phyloP scores from a whole-genome alignment of 176 grass and related monocot genomes.

The Aegilops sharonensis region DNA sequence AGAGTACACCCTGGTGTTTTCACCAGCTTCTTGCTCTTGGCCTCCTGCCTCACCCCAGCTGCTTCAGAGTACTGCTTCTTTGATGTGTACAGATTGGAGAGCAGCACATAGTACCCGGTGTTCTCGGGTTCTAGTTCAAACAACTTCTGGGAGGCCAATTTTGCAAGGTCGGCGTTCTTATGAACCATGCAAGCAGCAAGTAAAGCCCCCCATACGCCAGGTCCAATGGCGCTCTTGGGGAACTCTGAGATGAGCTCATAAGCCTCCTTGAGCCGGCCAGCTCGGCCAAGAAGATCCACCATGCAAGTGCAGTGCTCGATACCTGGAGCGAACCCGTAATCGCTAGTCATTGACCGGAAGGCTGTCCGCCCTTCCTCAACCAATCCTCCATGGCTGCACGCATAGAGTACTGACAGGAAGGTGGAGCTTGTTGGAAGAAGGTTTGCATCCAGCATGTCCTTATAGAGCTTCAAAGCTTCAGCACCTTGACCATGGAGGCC shows the following conservation, averaged over 20 bases:
- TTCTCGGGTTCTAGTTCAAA: constrained; percentile 57
- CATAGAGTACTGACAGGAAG: constrained; percentile 70
- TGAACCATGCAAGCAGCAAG: constrained; percentile 86
- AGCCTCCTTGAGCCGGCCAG: constrained; percentile 65
- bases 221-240: constrained; percentile 40
- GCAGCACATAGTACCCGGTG: constrained; percentile 61
- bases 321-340: constrained; percentile 46
- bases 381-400: constrained; percentile 77
- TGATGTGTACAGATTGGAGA: constrained; percentile 79
- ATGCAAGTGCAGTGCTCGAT: constrained; percentile 82
- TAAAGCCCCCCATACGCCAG: constrained; percentile 81
- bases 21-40: constrained; percentile 47
- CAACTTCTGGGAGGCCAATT: constrained; percentile 63
- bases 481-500: constrained; percentile 72
- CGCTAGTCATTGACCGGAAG: constrained; percentile 56
- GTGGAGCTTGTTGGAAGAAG: constrained; percentile 64
- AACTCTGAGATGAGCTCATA: constrained; percentile 69
- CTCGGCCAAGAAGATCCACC: constrained; percentile 84
- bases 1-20: constrained; percentile 87
- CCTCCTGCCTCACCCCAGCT: constrained; percentile 63
- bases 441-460: constrained; percentile 42
- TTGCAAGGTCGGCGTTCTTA: constrained; percentile 57
- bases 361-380: constrained; percentile 56
- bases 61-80: constrained; percentile 69
- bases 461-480: constrained; percentile 69